Evolutionary conservation across 495 filamentous ascomycete genomes (phyloP), one percentile per base, ranked within the genome.

Genomic region (Penicillium flavigenum): DNA sequence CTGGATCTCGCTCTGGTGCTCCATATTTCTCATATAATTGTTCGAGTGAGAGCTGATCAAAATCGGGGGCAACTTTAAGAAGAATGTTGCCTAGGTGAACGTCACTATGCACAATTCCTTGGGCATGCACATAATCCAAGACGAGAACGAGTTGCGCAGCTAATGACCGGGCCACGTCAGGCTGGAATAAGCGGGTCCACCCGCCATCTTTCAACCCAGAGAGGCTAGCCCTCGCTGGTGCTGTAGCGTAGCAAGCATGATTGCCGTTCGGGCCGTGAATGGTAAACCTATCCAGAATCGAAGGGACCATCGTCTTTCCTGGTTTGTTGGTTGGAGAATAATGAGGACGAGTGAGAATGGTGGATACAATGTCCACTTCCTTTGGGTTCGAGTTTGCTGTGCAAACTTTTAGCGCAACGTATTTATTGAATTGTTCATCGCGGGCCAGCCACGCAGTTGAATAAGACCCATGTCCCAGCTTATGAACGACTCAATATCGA

Each of bases 231-330:
- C 29, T 31, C 29, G 29, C 29, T 4, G 1, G 1, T 10, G 7
- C 29, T 10, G 31, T 11, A 38, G 78, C 74, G 12, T 70, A 64
- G 58, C 75, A 79, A 22, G 55, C 32, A 63, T 82, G 76, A 8
- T 48, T 69, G n/a, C 74, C 72, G 57, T 81, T 81, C 11, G 72
- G 74, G 12, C 78, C 72, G 19, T 69, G 50, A 27, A 79, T 61
- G 17, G 36, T 65, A 57, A 79, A 81, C 26, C 46, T 63, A 66
- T 81, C 77, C 10, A 77, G 59, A n/a, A 74, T 62, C 14, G 54
- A 53, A 53, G 72, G 63, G 4, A 79, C 54, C 59, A 67, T 71
- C 22, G 27, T 45, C 45, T 54, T 60, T 11, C 51, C 64, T 58
- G 32, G 62, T 59, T 56, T 22, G 52, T 54, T 57, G 51, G 43